phyloP scores from a whole-genome alignment of 371 early-diverging fungal genomes.

The Mucor racemosus region DNA sequence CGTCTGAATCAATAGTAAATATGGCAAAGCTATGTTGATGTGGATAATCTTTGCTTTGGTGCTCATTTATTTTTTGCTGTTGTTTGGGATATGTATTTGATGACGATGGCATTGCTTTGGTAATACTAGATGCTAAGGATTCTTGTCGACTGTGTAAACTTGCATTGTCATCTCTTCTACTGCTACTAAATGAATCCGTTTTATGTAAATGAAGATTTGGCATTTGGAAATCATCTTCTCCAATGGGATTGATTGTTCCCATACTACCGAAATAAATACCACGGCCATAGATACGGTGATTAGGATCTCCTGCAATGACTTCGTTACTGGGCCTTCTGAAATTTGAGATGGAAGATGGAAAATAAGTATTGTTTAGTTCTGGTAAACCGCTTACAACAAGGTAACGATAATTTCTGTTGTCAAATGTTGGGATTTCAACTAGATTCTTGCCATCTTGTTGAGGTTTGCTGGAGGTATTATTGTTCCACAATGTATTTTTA shows the following conservation, averaged over 20 bases:
- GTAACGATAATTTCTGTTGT: constrained; percentile 39
- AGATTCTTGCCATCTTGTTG: background rate
- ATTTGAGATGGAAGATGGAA: constrained; percentile 23
- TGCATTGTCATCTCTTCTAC: constrained; percentile 28
- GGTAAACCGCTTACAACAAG: constrained; percentile 60
- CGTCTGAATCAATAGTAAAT: constrained; percentile 56
- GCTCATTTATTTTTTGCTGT: background rate
- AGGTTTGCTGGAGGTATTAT: background rate
- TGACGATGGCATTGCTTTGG: constrained; percentile 25
- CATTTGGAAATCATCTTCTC: constrained; percentile 11
- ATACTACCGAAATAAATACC: background rate
- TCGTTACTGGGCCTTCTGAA: constrained; percentile 49
- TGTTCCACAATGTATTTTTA: background rate
- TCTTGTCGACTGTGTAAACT: constrained; percentile 46
- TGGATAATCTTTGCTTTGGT: background rate
- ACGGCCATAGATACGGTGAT: background rate
- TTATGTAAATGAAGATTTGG: constrained; percentile 7
- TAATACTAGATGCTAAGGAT: constrained; percentile 38
- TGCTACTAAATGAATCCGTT: constrained; percentile 4
- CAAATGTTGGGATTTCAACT: constrained; percentile 12
- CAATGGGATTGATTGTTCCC: constrained; percentile 12
- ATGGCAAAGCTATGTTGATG: constrained; percentile 61
- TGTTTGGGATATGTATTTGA: constrained; percentile 23
- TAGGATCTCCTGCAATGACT: background rate
- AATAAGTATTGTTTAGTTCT: constrained; percentile 47